Percentiles rank a stretch among this genome's conserved stretches.
Conservation (phyloP, 2,329 filamentous ascomycete species). For the Beauveria brongniartii region DNA sequence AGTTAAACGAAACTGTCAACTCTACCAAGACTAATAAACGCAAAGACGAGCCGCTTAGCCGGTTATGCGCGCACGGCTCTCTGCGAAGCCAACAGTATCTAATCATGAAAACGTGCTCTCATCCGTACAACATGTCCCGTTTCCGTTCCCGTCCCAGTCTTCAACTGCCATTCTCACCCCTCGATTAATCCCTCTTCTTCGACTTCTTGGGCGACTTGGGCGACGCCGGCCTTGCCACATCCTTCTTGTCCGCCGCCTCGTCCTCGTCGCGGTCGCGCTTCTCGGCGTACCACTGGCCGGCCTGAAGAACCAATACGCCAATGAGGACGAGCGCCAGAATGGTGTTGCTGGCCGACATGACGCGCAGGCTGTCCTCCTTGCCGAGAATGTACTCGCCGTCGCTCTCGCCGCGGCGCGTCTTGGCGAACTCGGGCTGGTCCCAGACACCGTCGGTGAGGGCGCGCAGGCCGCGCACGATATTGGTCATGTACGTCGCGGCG, state of each 20-base stretch:
- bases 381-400: conserved; percentile 63
- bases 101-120: conserved; percentile 1
- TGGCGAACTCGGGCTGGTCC: conserved; percentile 32
- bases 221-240: conserved; percentile 18
- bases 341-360: conserved; percentile 89
- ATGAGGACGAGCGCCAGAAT: conserved; percentile 89
- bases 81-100: neutral
- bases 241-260: conserved; percentile 51
- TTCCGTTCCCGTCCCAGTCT: neutral
- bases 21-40: neutral
- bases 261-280: conserved; percentile 80
- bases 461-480: conserved; percentile 90
- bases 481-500: conserved; percentile 86
- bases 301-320: conserved; percentile 86
- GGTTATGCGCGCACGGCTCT: neutral
- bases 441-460: conserved; percentile 69
- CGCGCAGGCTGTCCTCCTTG: conserved; percentile 82
- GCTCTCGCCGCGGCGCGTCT: conserved; percentile 31
- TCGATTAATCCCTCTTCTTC: conserved; percentile 29
- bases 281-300: conserved; percentile 98
- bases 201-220: conserved; percentile 14
- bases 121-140: conserved; percentile 2
- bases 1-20: neutral
- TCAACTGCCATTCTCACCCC: neutral
- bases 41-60: neutral